phyloP scores from a whole-genome alignment of 768 basidiomycete species.

The Leccinum aurantiacum region DNA sequence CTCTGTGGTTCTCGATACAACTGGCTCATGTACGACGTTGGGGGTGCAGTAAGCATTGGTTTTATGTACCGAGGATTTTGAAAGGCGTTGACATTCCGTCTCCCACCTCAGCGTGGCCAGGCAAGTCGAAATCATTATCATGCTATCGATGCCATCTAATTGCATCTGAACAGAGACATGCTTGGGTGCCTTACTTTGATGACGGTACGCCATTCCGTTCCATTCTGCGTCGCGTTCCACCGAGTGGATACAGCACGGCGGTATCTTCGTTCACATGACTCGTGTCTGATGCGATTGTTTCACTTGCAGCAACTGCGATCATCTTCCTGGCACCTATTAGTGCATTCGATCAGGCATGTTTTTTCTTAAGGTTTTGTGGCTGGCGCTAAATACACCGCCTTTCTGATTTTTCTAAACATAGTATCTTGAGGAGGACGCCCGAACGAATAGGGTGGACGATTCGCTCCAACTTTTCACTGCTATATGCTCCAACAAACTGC shows the following conservation, averaged over 20 bases:
- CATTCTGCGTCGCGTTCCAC: constrained; percentile 6
- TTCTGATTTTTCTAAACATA: constrained; percentile 28
- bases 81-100: constrained; percentile 8
- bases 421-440: constrained; percentile 82
- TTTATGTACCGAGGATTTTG: neutral
- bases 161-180: constrained; percentile 53
- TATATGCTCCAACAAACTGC: constrained; percentile 73
- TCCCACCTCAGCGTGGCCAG: constrained; percentile 53
- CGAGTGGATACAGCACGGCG: constrained; percentile 20
- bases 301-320: too few species aligned
- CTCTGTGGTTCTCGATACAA: constrained; percentile 62
- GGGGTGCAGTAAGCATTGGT: constrained; percentile 63
- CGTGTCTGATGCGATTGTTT: constrained; percentile 3
- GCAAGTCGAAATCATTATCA: constrained; percentile 35
- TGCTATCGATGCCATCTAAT: constrained; percentile 17
- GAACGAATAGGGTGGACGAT: constrained; percentile 78
- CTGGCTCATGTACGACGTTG: constrained; percentile 84
- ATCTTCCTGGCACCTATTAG: too few species aligned
- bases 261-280: constrained; percentile 12
- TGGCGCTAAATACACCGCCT: constrained; percentile 14
- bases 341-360: too few species aligned
- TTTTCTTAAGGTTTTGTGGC: neutral
- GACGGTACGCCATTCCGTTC: constrained; percentile 53
- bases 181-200: constrained; percentile 85
- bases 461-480: constrained; percentile 75